A percentile compares a stretch with the other conserved stretches of the same genome.
These are phyloP conservation scores for Marasmius tenuissimus DNA, from an alignment of 1,284 basidiomycete genomes.

Conservation along the genomic window DNA sequence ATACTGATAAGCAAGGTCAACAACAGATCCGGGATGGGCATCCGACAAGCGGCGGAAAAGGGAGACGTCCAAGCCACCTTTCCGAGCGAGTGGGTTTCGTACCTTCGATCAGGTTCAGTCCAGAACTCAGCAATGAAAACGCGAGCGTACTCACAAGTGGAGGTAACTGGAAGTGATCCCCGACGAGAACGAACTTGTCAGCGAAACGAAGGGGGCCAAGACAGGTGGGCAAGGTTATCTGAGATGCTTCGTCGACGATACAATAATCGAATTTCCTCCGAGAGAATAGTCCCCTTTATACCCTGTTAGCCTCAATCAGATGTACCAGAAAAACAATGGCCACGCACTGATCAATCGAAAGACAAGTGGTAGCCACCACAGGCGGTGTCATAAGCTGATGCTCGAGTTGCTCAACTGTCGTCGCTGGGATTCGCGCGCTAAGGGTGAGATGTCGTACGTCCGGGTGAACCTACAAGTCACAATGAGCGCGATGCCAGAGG, in stretches of 20 bases:
- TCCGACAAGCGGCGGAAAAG: constrained; percentile 89
- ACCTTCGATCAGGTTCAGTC: constrained; percentile 48
- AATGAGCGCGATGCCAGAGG: background rate
- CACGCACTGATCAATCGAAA: constrained; percentile 89
- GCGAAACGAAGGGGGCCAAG: constrained; percentile 91
- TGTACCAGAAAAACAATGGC: background rate
- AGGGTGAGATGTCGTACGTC: constrained; percentile 75
- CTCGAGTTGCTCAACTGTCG: constrained; percentile 77
- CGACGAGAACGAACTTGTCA: constrained; percentile 90
- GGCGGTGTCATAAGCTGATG: constrained; percentile 81
- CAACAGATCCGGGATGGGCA: constrained; percentile 81
- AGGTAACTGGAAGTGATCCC: constrained; percentile 96
- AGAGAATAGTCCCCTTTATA: constrained; percentile 75
- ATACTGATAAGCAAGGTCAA: constrained; percentile 87
- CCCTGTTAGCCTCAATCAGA: constrained; percentile 3
- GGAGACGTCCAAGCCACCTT: constrained; percentile 86
- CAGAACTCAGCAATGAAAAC: background rate
- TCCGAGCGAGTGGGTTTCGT: constrained; percentile 75
- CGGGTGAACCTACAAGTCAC: constrained; percentile 66
- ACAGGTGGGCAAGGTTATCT: constrained; percentile 95
- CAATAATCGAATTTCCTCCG: constrained; percentile 92
- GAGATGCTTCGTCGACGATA: constrained; percentile 97
- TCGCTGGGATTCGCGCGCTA: constrained; percentile 50
- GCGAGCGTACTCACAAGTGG: constrained; percentile 64
- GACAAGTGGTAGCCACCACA: constrained; percentile 94